Conservation (phyloP, 345 rosid genomes). For the Trapa bicornis region DNA sequence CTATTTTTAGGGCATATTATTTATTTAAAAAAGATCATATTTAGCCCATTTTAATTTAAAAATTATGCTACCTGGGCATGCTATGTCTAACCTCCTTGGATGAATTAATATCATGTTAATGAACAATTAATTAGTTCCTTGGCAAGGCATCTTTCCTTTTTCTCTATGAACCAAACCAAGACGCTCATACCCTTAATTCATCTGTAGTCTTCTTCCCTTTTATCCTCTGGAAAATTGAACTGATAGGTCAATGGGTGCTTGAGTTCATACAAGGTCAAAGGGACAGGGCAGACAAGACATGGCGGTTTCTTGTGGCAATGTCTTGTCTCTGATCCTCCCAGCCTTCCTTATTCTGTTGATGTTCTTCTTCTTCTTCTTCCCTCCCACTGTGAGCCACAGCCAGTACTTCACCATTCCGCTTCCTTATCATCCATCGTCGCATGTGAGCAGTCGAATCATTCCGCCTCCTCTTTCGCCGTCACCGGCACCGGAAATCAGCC, state of each 20-base stretch:
- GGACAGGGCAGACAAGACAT: too few species aligned
- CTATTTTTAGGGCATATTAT: too few species aligned
- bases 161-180: too few species aligned
- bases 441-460: not conserved
- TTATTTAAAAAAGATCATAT: too few species aligned
- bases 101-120: not conserved
- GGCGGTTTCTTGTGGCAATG: not conserved
- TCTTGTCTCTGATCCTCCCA: not conserved
- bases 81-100: too few species aligned
- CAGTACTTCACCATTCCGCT: not conserved
- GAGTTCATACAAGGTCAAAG: too few species aligned
- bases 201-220: too few species aligned
- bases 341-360: conserved; percentile 1
- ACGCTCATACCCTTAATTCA: too few species aligned
- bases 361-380: not conserved
- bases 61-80: too few species aligned
- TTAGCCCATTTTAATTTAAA: too few species aligned
- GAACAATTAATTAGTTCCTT: not conserved
- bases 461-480: not conserved
- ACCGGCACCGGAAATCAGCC: not conserved
- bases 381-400: not conserved
- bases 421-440: not conserved
- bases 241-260: too few species aligned
- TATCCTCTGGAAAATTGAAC: too few species aligned
- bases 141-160: not conserved